These are phyloP conservation scores for Microsporum canis DNA, from an alignment of 2,329 filamentous ascomycete species.

Conservation along the genomic window DNA sequence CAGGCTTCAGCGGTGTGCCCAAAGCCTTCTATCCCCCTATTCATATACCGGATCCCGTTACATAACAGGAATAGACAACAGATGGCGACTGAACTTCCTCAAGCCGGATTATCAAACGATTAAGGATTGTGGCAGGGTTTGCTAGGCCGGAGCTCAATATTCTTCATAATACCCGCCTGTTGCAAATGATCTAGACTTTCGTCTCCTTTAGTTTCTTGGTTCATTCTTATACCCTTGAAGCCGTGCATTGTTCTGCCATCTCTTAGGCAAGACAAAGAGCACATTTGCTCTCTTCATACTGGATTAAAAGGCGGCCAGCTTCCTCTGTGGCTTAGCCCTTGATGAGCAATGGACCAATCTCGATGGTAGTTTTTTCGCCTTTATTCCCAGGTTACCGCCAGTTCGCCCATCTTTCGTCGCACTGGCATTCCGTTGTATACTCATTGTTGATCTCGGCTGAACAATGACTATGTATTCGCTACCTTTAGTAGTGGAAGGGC, in stretches of 20 bases:
- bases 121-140: no score
- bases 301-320: neutral
- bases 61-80: no score
- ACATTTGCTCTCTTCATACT: neutral
- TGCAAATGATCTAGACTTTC: neutral
- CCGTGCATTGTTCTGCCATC: neutral
- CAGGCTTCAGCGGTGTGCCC: no score
- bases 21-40: no score
- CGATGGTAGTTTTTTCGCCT: neutral
- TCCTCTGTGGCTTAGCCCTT: neutral
- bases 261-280: neutral
- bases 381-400: neutral
- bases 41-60: no score
- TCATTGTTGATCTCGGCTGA: neutral
- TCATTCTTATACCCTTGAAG: neutral
- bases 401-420: neutral
- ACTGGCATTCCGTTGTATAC: neutral
- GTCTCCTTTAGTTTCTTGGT: neutral
- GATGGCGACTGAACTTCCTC: no score
- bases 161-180: neutral
- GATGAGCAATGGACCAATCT: neutral
- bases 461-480: neutral
- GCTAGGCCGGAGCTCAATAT: neutral
- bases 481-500: neutral
- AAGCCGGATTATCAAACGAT: no score